Base-by-base conservation (phyloP, 2,329 filamentous ascomycete species). In the Colletotrichum godetiae region DNA sequence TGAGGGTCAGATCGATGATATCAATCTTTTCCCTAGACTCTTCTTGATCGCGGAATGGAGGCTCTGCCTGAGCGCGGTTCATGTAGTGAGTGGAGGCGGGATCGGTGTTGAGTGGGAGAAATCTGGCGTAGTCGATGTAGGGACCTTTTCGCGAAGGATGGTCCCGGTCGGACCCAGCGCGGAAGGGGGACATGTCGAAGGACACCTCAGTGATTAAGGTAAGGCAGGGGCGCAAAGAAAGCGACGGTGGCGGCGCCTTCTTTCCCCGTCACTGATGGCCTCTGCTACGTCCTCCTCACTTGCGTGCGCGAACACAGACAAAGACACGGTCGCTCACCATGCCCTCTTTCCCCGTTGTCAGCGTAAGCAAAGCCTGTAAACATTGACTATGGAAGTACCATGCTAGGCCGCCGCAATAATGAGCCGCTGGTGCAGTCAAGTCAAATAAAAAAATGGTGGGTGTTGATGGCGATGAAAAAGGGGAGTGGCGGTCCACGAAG, bases 311-410 rank as follows among this genome's bases (percentile, higher is more conserved):
- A 67, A 72, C 68, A 74, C 68, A 63, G 63, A 72, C 58, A 67
- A 52, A 68, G 68, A 74, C 68, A 66, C 71, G 61, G 61, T 72
- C 62, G 59, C 68, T 72, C 56, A 71, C 69, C 72, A 74, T 72
- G 68, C 67, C 72, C 71, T 71, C 71, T 27, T 67, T 67, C 72
- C 61, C 62, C 56, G 53, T 53, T 58, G 52, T 73, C 68, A 68
- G 62, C 62, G 62, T 74, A 58, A 64, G 63, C 69, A 57, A 58
- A 67, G 52, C 42, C 71, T 56, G 61, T 74, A 68, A 68, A 72
- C 62, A 74, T 74, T 74, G 68, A 53, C 63, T 72, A 74, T 29
- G 72, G 52, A 53, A 74, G 37, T 61, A 64, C 64, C 68, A 72
- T 72, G 68, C 72, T 69, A 72, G 68, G 68, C 72, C 52, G 57